Percentiles rank a stretch among this genome's conserved stretches.
Conservation (phyloP, 129 eudicot genomes). For the Lonicera japonica region DNA sequence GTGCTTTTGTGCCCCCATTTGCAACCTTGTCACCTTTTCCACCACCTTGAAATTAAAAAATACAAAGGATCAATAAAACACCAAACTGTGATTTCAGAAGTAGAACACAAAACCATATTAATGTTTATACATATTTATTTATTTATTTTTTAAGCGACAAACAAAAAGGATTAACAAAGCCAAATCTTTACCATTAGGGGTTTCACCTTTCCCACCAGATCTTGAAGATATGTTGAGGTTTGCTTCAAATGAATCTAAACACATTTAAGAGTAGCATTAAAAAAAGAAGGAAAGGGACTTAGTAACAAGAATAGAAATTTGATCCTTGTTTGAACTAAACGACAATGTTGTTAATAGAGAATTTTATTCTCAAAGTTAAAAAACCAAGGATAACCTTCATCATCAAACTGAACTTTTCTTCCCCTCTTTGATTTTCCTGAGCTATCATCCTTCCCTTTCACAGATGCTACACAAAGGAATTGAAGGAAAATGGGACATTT, state of each 20-base stretch:
- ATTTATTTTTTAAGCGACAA: not conserved
- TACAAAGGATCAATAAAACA: not conserved
- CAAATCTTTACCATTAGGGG: slow-evolving; percentile 28
- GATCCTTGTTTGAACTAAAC: not conserved
- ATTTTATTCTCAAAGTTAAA: not conserved
- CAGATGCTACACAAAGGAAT: slow-evolving; percentile 24
- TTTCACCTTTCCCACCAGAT: slow-evolving; percentile 49
- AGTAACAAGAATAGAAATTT: not conserved
- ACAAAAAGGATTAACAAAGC: slow-evolving; percentile 4
- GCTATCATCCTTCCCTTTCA: slow-evolving; percentile 45
- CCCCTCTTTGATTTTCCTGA: slow-evolving; percentile 49
- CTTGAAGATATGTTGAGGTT: slow-evolving; percentile 27
- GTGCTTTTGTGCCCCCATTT: slow-evolving; percentile 42
- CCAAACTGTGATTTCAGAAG: not conserved
- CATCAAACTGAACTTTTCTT: slow-evolving; percentile 70
- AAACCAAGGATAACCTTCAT: slow-evolving; percentile 45
- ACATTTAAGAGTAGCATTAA: not conserved
- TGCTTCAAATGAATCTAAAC: slow-evolving; percentile 25
- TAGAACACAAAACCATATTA: not conserved
- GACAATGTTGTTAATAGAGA: not conserved
- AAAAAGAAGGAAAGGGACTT: not conserved
- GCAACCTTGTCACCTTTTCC: slow-evolving; percentile 65
- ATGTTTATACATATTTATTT: too few relatives aligned
- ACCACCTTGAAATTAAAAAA: slow-evolving; percentile 18
- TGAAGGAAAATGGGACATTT: not conserved